Evolutionary conservation across 139 green algal genomes (phyloP).

Genomic region (Diplosphaera chodatii): DNA sequence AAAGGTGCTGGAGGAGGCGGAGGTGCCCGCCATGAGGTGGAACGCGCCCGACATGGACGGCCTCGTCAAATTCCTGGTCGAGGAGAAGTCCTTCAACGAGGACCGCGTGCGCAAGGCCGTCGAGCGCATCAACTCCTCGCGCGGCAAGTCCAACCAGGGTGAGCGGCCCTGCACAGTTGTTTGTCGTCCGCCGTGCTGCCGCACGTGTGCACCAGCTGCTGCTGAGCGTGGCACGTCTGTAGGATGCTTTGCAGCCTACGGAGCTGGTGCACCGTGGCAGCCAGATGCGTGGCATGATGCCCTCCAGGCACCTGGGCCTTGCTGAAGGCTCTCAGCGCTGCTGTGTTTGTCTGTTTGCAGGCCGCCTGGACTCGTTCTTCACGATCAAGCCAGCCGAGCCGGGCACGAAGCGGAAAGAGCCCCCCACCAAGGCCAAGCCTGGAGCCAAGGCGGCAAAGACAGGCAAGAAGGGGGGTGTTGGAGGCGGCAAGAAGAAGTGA

Average conservation of each 20-base stretch:
- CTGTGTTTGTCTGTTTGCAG: too few relatives aligned
- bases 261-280: too few relatives aligned
- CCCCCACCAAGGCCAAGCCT: conserved; percentile 2
- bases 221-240: too few relatives aligned
- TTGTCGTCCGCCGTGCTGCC: too few relatives aligned
- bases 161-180: too few relatives aligned
- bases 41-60: conserved; percentile 80
- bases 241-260: too few relatives aligned
- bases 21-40: conserved; percentile 79
- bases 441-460: conserved; percentile 23
- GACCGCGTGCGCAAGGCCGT: conserved; percentile 72
- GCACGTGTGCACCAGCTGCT: too few relatives aligned
- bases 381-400: conserved; percentile 31
- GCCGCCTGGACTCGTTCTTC: conserved; percentile 84
- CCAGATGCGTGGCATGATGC: too few relatives aligned
- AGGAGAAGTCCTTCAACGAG: conserved; percentile 92
- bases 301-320: too few relatives aligned
- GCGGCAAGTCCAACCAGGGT: conserved; percentile 62
- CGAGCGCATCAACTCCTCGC: conserved; percentile 53
- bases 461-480: conserved; percentile 24
- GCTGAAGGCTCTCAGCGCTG: too few relatives aligned
- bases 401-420: conserved; percentile 41
- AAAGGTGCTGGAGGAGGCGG: conserved; percentile 34
- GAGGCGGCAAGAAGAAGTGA: conserved; percentile 18
- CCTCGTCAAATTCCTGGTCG: conserved; percentile 84